These are phyloP conservation scores for Salix exigua DNA, from an alignment of 345 rosid species.

Conservation along the genomic window DNA sequence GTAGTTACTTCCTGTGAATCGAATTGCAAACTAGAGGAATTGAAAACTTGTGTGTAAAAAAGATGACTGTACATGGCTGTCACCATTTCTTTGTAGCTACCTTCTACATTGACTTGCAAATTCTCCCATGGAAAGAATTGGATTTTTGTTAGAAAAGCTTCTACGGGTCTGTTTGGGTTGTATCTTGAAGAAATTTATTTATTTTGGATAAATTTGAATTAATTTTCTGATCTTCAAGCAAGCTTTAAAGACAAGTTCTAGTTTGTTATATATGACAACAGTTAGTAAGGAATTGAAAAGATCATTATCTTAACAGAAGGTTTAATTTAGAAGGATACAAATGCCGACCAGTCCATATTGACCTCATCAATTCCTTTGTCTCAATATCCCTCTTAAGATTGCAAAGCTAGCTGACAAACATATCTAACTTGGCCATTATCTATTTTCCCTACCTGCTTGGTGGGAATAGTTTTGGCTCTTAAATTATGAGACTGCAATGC, in stretches of 20 bases:
- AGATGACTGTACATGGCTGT: neutral
- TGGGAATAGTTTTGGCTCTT: neutral
- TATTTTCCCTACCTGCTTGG: neutral
- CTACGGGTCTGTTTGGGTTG: neutral
- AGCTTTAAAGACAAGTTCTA: neutral
- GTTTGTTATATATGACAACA: neutral
- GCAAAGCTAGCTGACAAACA: neutral
- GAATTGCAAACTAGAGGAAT: neutral
- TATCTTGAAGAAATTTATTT: neutral
- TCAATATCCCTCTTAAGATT: neutral
- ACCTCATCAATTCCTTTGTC: neutral
- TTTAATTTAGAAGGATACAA: neutral
- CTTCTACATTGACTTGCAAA: neutral
- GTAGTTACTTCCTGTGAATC: neutral
- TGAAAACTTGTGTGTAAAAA: neutral
- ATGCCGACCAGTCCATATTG: neutral
- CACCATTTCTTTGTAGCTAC: neutral
- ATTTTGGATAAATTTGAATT: neutral
- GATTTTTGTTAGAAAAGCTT: neutral
- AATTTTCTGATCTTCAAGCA: neutral
- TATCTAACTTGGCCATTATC: neutral
- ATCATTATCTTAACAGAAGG: neutral
- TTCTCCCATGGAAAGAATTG: neutral
- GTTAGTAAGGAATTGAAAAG: neutral
- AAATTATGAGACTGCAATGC: neutral